Conservation (phyloP, 2,329 filamentous ascomycete genomes). For the Dactylellina haptotyla region DNA sequence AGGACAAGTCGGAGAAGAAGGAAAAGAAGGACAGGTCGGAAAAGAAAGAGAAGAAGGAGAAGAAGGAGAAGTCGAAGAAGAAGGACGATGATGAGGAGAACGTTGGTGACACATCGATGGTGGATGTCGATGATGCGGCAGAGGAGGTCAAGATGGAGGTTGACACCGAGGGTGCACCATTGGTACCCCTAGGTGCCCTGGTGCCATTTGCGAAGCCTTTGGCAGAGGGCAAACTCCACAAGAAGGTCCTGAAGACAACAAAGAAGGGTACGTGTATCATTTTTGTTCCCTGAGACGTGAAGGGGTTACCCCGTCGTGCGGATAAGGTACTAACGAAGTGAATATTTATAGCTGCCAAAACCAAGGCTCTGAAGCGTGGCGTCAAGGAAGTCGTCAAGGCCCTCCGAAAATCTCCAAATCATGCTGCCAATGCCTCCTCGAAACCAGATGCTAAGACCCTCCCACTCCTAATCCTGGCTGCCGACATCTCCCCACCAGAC, state of each 20-base stretch:
- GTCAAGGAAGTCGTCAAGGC: constrained; percentile 99
- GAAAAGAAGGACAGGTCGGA: constrained; percentile 67
- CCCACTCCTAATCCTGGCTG: constrained; percentile 84
- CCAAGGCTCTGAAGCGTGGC: constrained; percentile 94
- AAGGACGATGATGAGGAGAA: constrained; percentile 63
- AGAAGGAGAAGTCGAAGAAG: constrained; percentile 72
- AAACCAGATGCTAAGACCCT: constrained; percentile 68
- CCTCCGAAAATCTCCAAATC: constrained; percentile 85
- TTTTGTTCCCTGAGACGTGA: too few relatives aligned
- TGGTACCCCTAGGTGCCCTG: constrained; percentile 65
- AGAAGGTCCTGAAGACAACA: constrained; percentile 73
- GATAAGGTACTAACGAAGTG: constrained; percentile 16
- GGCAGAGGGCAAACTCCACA: constrained; percentile 78
- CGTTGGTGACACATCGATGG: constrained; percentile 66
- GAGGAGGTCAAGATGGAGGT: constrained; percentile 65
- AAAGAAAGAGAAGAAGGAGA: constrained; percentile 75
- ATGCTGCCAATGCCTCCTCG: constrained; percentile 71
- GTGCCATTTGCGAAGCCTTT: constrained; percentile 86
- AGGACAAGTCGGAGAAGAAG: constrained; percentile 62
- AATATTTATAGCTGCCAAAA: constrained; percentile 78
- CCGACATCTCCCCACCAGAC: constrained; percentile 97
- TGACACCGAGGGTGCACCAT: constrained; percentile 62
- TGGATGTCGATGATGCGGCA: constrained; percentile 62
- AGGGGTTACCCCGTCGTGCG: too few relatives aligned
- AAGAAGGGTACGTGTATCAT: constrained; percentile 66